Evolutionary conservation across 164 flowering plant species (phyloP), one percentile per base, ranked within the genome.

Genomic region (Platanus orientalis): DNA sequence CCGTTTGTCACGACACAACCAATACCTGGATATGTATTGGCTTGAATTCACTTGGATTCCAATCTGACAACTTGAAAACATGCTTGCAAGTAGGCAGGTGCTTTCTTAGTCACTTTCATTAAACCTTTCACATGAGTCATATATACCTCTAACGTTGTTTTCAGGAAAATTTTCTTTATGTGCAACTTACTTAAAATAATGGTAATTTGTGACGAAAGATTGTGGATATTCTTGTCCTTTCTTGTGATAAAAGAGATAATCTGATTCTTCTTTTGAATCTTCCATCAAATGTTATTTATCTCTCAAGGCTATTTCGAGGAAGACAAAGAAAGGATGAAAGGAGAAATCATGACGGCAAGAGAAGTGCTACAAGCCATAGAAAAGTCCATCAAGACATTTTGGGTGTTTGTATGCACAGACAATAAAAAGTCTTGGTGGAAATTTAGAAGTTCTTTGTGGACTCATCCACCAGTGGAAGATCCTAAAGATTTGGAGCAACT

Each of bases 401-500:
- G 75, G 72, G 55, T 20, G 10, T 83, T 76, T 65, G 45, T 82
- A 1, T 67, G 65, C 45, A 56, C 78, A 32, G 88, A 86, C 47
- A 52, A 61, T 21, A 72, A 76, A 63, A 74, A 63, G 67, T 44
- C 70, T 25, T 69, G 78, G 73, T 68, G 79, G 82, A 79, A 67
- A 58, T 45, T 70, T 0, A 71, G 28, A 55, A 70, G 48, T 57
- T 54, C 61, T 53, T 25, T 66, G 2, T 66, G 79, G 80, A 64
- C 53, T 58, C 21, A 40, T 34, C 72, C 78, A 20, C 78, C 67
- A 26, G 75, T 83, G 27, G 85, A 83, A 66, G 84, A 83, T 71
- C 84, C 87, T 23, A 71, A 66, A 64, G 85, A 85, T 57, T 62
- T 83, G 42, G 69, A 67, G 47, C 74, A 78, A n/a, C 49, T 80